A percentile compares a stretch with the other conserved stretches of the same genome.
Evolutionary conservation across 2,329 filamentous ascomycete species (phyloP).

Genomic region (Paraphoma sp.): DNA sequence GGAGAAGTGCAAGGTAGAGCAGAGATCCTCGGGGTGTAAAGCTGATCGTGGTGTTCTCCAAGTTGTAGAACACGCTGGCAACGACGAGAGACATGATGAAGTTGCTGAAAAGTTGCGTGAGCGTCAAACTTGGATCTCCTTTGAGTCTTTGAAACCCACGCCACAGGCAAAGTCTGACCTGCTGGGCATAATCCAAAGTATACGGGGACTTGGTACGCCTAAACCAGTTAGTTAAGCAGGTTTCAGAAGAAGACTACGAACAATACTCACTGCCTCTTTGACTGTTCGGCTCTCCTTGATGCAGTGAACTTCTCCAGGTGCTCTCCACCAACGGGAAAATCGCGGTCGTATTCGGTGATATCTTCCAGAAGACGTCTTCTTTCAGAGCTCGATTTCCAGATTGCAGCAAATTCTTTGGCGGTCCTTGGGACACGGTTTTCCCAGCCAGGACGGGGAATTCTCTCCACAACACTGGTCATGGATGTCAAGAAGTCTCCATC

Average conservation of each 20-base stretch:
- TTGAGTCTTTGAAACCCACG: conserved; percentile 76
- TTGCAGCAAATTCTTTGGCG: conserved; percentile 51
- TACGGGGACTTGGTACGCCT: no score
- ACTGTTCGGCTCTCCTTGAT: neutral
- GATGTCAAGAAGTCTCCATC: conserved; percentile 76
- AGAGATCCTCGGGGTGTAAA: conserved; percentile 63
- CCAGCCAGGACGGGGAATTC: conserved; percentile 44
- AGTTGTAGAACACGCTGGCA: conserved; percentile 80
- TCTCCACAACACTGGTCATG: conserved; percentile 60
- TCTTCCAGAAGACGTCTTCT: neutral
- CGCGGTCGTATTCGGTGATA: no score
- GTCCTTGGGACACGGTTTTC: conserved; percentile 50
- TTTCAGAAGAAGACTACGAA: no score
- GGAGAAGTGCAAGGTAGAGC: no score
- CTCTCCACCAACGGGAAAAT: no score
- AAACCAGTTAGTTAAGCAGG: no score
- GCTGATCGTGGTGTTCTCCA: conserved; percentile 64
- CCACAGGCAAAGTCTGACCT: conserved; percentile 76
- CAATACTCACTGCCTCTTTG: neutral
- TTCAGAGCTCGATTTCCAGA: neutral
- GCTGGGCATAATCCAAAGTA: conserved; percentile 37
- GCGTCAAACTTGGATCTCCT: conserved; percentile 73
- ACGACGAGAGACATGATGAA: conserved; percentile 75
- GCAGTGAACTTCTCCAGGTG: neutral
- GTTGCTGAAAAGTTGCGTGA: conserved; percentile 69